phyloP scores from a whole-genome alignment of 2,329 filamentous ascomycete genomes.

The Dryadomyces quercus-mongolicae region DNA sequence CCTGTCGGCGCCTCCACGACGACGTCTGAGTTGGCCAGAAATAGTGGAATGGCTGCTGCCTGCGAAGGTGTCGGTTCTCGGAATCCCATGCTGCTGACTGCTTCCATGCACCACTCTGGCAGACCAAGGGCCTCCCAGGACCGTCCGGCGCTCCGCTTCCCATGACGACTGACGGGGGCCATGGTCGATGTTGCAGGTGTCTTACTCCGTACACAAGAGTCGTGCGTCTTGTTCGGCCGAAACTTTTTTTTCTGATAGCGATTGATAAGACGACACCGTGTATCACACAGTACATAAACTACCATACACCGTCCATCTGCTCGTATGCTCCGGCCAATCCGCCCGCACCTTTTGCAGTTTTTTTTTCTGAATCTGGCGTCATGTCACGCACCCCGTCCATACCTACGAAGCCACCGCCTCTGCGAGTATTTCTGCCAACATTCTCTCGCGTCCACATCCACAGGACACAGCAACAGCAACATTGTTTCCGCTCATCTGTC shows the following conservation, averaged over 20 bases:
- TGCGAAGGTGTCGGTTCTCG: conserved; percentile 68
- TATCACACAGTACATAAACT: not conserved
- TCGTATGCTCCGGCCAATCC: not conserved
- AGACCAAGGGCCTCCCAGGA: conserved; percentile 60
- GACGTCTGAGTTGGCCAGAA: conserved; percentile 82
- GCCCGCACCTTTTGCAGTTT: not conserved
- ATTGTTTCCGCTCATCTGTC: not conserved
- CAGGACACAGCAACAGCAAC: not conserved
- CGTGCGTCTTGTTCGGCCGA: not conserved
- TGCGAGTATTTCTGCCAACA: not conserved
- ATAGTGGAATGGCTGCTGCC: conserved; percentile 77
- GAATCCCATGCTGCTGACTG: conserved; percentile 75
- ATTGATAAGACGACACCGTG: not conserved
- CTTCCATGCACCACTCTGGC: conserved; percentile 73
- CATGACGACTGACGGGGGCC: conserved; percentile 19
- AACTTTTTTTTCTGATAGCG: not conserved
- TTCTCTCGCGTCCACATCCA: not conserved
- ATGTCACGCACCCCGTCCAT: not conserved
- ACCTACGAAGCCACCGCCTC: not conserved
- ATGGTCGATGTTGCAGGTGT: conserved; percentile 8
- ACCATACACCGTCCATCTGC: not conserved
- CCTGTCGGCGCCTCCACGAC: conserved; percentile 71
- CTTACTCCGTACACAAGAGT: not conserved
- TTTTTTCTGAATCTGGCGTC: not conserved
- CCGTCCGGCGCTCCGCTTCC: conserved; percentile 32